Percentiles rank a stretch among this genome's conserved stretches.
phyloP scores from a whole-genome alignment of 805 yeast genomes.

The Metschnikowia reukaufii region DNA sequence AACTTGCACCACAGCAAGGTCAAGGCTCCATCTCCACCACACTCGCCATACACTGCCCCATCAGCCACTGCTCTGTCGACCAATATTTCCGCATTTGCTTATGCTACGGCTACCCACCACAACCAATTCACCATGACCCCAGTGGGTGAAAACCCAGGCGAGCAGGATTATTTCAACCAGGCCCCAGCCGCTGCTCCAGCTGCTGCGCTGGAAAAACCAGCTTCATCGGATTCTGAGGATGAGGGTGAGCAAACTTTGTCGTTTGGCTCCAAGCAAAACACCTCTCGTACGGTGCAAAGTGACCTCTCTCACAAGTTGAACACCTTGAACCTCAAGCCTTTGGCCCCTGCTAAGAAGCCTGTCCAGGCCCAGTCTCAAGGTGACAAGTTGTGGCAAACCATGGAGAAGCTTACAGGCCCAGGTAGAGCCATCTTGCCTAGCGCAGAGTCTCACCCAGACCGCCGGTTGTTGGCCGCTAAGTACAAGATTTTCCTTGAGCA shows the following conservation, averaged over 20 bases:
- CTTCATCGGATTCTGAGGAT: conserved; percentile 30
- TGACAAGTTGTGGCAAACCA: conserved; percentile 77
- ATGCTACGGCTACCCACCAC: conserved; percentile 33
- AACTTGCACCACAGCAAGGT: conserved; percentile 11
- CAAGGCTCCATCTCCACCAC: conserved; percentile 30
- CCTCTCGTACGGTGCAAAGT: conserved; percentile 43
- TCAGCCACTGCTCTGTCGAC: conserved; percentile 71
- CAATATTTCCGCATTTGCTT: conserved; percentile 52
- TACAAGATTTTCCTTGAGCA: conserved; percentile 86
- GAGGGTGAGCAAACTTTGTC: conserved; percentile 54
- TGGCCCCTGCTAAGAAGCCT: conserved; percentile 28
- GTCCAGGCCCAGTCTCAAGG: conserved; percentile 37
- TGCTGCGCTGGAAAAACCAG: too few species aligned
- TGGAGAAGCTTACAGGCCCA: conserved; percentile 80
- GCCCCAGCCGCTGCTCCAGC: conserved; percentile 9
- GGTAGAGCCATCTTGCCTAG: conserved; percentile 79
- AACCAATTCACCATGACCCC: conserved; percentile 39
- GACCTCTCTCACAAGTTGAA: conserved; percentile 48
- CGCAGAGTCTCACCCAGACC: conserved; percentile 56
- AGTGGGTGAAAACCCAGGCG: conserved; percentile 33
- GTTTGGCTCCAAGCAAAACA: conserved; percentile 56
- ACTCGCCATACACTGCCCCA: conserved; percentile 77
- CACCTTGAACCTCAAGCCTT: conserved; percentile 35
- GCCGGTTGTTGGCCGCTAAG: conserved; percentile 70
- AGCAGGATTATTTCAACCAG: conserved; percentile 42